Conservation (phyloP, 306 rosid genomes). For the Vicia sativa region DNA sequence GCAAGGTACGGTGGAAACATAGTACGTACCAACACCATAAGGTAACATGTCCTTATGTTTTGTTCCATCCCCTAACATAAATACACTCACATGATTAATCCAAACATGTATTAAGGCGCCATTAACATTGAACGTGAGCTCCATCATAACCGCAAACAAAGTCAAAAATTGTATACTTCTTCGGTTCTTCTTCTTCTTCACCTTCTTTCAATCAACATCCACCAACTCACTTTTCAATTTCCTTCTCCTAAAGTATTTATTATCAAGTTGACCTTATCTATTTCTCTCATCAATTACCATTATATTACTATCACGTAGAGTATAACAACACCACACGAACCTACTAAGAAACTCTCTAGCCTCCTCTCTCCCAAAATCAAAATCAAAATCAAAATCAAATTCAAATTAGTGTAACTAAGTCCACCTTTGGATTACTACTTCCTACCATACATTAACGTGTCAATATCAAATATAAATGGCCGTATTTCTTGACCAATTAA, state of each 20-base stretch:
- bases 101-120: slow-evolving; percentile 34
- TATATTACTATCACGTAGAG: slow-evolving; percentile 30
- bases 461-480: slow-evolving; percentile 49
- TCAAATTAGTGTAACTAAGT: slow-evolving; percentile 34
- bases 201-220: slow-evolving; percentile 40
- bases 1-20: slow-evolving; percentile 58
- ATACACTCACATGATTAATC: slow-evolving; percentile 52
- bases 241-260: slow-evolving; percentile 25
- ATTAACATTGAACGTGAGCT: slow-evolving; percentile 44
- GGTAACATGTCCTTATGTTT: slow-evolving; percentile 42
- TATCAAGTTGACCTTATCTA: slow-evolving; percentile 45
- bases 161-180: slow-evolving; percentile 50
- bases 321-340: slow-evolving; percentile 39
- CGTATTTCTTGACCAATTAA: slow-evolving; percentile 69
- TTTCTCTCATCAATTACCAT: not conserved
- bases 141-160: slow-evolving; percentile 35
- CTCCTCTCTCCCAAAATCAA: not conserved
- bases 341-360: slow-evolving; percentile 47
- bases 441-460: slow-evolving; percentile 58
- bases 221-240: slow-evolving; percentile 34
- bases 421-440: slow-evolving; percentile 34
- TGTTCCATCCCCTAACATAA: slow-evolving; percentile 22
- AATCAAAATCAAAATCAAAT: not conserved
- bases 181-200: too few species aligned
- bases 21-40: slow-evolving; percentile 43